Conservation (phyloP, 2,329 filamentous ascomycete species). For the Aspergillus sp. region DNA sequence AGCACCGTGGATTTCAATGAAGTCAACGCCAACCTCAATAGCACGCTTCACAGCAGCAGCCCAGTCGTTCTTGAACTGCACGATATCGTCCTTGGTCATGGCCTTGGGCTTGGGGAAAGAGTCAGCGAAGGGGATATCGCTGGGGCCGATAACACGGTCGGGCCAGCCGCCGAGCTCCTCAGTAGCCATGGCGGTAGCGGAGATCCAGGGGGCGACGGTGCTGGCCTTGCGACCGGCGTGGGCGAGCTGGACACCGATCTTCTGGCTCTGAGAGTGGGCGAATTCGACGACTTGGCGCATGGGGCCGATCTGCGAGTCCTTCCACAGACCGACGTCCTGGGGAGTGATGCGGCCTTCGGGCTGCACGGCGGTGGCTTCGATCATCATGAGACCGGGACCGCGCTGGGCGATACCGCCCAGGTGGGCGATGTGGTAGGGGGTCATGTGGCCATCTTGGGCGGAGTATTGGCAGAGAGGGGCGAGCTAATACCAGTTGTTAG, state of each 20-base stretch:
- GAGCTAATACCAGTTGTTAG: constrained; percentile 37
- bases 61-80: constrained; percentile 63
- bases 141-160: constrained; percentile 58
- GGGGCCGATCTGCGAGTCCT: constrained; percentile 76
- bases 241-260: constrained; percentile 76
- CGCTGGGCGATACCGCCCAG: constrained; percentile 75
- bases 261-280: constrained; percentile 74
- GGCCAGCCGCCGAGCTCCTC: constrained; percentile 58
- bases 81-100: constrained; percentile 69
- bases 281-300: constrained; percentile 71
- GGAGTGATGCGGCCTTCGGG: constrained; percentile 81
- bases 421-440: constrained; percentile 80
- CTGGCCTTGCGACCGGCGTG: constrained; percentile 72
- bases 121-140: constrained; percentile 63
- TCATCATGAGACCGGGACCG: constrained; percentile 71
- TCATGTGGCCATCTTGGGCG: constrained; percentile 69
- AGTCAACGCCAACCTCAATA: constrained; percentile 70
- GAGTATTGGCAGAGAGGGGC: constrained; percentile 69
- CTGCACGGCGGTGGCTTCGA: constrained; percentile 77
- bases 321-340: constrained; percentile 65
- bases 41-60: constrained; percentile 61
- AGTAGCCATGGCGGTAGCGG: constrained; percentile 40
- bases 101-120: constrained; percentile 64
- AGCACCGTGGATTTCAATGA: constrained; percentile 77
- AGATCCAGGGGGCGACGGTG: constrained; percentile 56